phyloP scores from a whole-genome alignment of 2,329 filamentous ascomycete species.

The Pyrenophora seminiperda region DNA sequence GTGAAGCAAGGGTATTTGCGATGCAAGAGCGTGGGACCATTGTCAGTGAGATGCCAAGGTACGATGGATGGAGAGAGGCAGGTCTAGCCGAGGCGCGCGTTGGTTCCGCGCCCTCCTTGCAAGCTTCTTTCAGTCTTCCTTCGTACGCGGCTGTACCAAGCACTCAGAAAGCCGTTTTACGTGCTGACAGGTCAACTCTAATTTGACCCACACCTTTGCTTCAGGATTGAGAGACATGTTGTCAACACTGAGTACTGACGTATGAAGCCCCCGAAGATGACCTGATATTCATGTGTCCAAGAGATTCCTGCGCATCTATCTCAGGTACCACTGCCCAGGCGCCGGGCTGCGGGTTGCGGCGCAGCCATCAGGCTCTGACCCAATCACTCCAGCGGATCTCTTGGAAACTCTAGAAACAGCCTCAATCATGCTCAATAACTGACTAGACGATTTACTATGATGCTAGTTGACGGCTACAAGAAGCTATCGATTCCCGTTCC shows the following conservation, averaged over 20 bases:
- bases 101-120: no score
- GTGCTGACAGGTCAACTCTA: no score
- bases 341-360: neutral
- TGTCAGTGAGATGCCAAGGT: no score
- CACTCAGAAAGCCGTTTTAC: no score
- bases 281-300: neutral
- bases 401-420: conserved; percentile 10
- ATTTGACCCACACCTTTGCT: neutral
- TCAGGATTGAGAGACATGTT: no score
- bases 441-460: neutral
- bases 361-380: conserved; percentile 4
- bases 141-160: neutral
- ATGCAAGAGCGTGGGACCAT: no score
- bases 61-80: neutral
- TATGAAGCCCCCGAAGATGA: no score
- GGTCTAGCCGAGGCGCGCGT: neutral
- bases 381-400: conserved; percentile 2
- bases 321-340: conserved; percentile 3
- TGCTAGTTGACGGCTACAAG: conserved; percentile 3
- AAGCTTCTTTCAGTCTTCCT: no score
- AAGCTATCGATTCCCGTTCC: neutral
- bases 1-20: no score
- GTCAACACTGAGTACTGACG: no score
- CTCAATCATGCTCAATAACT: conserved; percentile 12
- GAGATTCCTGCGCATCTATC: conserved; percentile 1